A percentile compares a stretch with the other conserved stretches of the same genome.
Conservation (phyloP, 345 rosid genomes). For the Zanthoxylum bungeanum region DNA sequence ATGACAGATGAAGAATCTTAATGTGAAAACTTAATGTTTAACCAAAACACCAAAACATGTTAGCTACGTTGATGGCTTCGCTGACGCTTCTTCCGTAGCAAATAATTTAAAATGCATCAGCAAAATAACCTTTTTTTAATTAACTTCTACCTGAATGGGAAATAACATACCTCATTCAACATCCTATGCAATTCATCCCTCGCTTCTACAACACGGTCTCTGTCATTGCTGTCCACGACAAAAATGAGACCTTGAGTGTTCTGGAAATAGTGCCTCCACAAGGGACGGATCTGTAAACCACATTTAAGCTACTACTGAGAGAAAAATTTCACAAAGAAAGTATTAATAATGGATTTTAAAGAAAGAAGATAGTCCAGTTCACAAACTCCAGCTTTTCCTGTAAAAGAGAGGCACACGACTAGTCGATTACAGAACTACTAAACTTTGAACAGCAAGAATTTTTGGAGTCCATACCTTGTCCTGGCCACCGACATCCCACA, state of each 20-base stretch:
- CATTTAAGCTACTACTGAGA: neutral
- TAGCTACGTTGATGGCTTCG: neutral
- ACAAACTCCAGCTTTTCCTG: neutral
- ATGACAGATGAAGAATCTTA: neutral
- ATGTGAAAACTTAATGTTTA: neutral
- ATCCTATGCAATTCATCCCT: conserved; percentile 89
- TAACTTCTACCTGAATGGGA: neutral
- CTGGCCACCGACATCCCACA: conserved; percentile 95
- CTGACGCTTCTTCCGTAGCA: neutral
- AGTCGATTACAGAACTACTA: too few species aligned
- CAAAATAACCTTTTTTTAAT: too few species aligned
- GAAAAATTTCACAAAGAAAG: neutral
- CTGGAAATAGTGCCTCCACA: conserved; percentile 91
- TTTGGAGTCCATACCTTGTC: conserved; percentile 52
- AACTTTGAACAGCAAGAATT: neutral
- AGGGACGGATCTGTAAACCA: conserved; percentile 60
- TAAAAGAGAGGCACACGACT: too few species aligned
- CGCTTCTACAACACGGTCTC: conserved; percentile 70
- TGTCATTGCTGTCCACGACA: conserved; percentile 87
- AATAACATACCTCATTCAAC: conserved; percentile 67
- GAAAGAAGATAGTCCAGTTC: neutral
- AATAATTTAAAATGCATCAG: neutral
- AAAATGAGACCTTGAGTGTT: conserved; percentile 83
- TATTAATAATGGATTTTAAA: neutral
- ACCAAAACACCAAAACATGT: neutral